Base-by-base conservation (phyloP, 305 asterid genomes). In the Striga hermonthica region DNA sequence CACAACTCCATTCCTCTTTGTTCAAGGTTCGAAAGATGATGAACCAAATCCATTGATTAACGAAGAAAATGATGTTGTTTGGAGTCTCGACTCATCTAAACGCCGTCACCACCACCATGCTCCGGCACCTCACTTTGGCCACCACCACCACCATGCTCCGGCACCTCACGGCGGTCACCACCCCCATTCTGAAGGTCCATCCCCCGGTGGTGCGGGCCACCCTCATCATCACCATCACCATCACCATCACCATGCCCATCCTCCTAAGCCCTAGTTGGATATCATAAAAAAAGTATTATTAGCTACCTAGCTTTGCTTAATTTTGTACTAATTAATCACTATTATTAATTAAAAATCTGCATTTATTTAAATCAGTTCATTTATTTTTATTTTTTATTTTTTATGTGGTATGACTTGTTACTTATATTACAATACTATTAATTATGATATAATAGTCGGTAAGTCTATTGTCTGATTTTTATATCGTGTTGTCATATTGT, bases 101-200 rank as follows among this genome's bases (percentile, higher is more conserved):
- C 59, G 8, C 36, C 59, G n/a, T 47, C 57, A 50, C 10, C 58
- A 53, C 58, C 59, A 54, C 59, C 37, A 28, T 28, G 11, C 58
- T 5, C 58, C 34, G 9, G 36, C 58, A 0, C 58, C 37, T 0
- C 35, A 54, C 35, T 12, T 8, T 1, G 49, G 49, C 28, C 7
- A 4, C 2, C 59, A 54, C 59, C 59, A 54, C 38, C 59, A 53
- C 35, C 59, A 15, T 15, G 59, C 59, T 53, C 35, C 59, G 11
- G 35, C 37, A 6, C 59, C 59, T 53, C 35, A 53, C 9, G n/a
- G n/a, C 4, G 16, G 13, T 15, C 54, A 47, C 52, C 5, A 4
- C 52, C 52, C 10, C 54, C 54, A 47, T 15, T 22, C 31, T 22
- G 31, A 22, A 22, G 31, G 31, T 22, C 59, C 37, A 28, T 28